Conservation (phyloP, 2,329 filamentous ascomycete species). For the Coniosporium tulheliwenetii region DNA sequence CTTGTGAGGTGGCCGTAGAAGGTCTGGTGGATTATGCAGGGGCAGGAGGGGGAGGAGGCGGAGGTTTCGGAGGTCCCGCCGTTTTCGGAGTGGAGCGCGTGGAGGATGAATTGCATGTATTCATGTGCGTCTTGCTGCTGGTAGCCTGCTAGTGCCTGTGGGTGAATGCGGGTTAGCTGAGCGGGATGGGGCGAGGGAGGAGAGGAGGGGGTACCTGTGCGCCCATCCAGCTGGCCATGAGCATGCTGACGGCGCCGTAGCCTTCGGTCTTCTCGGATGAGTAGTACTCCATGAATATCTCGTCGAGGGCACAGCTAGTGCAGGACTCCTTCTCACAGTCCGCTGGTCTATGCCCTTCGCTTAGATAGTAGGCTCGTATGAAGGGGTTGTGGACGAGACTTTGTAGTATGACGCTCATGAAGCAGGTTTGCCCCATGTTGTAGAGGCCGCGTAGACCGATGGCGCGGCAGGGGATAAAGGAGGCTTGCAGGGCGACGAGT, state of each 20-base stretch:
- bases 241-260: constrained; percentile 77
- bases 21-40: constrained; percentile 84
- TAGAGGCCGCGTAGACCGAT: constrained; percentile 84
- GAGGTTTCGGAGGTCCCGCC: constrained; percentile 40
- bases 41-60: constrained; percentile 45
- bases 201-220: constrained; percentile 45
- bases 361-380: constrained; percentile 80
- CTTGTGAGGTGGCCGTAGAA: constrained; percentile 88
- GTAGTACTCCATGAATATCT: constrained; percentile 48
- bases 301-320: constrained; percentile 44
- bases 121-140: constrained; percentile 95
- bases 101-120: constrained; percentile 89
- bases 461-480: constrained; percentile 65
- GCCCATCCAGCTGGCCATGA: constrained; percentile 81
- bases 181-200: neutral
- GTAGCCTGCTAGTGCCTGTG: constrained; percentile 51
- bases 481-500: constrained; percentile 66
- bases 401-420: constrained; percentile 92
- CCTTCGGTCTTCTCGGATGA: constrained; percentile 70
- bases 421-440: constrained; percentile 97
- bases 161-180: constrained; percentile 19
- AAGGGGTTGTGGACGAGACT: constrained; percentile 88
- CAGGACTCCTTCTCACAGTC: constrained; percentile 50
- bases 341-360: constrained; percentile 68
- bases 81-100: constrained; percentile 72